These are phyloP conservation scores for Podila clonocystis DNA, from an alignment of 192 early-diverging fungal genomes.

Conservation along the genomic window DNA sequence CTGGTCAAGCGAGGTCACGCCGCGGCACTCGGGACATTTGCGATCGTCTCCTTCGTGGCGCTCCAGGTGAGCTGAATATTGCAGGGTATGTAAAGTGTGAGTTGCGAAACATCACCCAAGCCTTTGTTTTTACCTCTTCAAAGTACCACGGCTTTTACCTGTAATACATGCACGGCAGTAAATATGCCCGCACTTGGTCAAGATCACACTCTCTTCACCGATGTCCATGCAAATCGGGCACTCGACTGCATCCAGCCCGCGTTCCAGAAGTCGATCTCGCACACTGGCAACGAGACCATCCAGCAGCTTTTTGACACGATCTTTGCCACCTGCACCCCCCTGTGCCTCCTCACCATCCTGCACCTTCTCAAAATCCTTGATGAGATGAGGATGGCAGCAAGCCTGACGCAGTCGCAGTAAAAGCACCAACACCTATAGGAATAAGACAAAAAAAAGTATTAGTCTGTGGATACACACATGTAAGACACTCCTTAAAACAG, in stretches of 20 bases:
- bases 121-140: not conserved
- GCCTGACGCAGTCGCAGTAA: constrained; percentile 64
- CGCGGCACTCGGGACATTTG: constrained; percentile 40
- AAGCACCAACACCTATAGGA: constrained; percentile 53
- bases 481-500: not conserved
- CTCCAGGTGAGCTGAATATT: constrained; percentile 14
- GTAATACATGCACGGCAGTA: constrained; percentile 49
- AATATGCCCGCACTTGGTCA: constrained; percentile 42
- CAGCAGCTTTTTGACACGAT: constrained; percentile 17
- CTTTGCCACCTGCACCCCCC: not conserved
- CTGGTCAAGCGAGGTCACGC: constrained; percentile 9
- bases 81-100: not conserved
- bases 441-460: not conserved
- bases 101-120: not conserved
- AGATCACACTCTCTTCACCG: constrained; percentile 39
- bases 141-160: constrained; percentile 9
- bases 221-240: constrained; percentile 54
- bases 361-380: constrained; percentile 43
- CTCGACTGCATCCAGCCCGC: constrained; percentile 36
- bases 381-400: constrained; percentile 61
- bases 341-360: constrained; percentile 4
- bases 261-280: constrained; percentile 25
- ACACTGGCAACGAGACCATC: constrained; percentile 34
- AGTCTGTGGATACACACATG: not conserved
- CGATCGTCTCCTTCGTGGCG: constrained; percentile 45